A percentile compares a stretch with the other conserved stretches of the same genome.
Evolutionary conservation across 495 filamentous ascomycete species (phyloP).

Genomic region (Chaetomium tenue): DNA sequence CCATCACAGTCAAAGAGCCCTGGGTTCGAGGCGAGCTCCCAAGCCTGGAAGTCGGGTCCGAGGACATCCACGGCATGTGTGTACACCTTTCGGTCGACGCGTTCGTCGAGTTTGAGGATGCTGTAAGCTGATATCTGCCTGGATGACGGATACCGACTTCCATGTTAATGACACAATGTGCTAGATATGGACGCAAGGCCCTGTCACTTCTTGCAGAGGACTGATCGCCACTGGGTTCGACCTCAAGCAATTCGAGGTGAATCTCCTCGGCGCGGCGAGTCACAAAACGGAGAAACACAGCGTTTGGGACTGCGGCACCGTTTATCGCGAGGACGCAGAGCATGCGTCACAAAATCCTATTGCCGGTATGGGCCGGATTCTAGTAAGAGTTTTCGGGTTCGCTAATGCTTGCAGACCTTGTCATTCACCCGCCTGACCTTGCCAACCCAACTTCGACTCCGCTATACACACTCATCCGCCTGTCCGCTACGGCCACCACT

Average conservation of each 20-base stretch:
- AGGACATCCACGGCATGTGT: conserved; percentile 42
- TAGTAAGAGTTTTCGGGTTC: background rate
- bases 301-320: conserved; percentile 40
- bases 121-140: conserved; percentile 28
- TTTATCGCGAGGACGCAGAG: conserved; percentile 30
- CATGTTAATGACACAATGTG: conserved; percentile 21
- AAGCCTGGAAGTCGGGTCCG: conserved; percentile 29
- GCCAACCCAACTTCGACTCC: conserved; percentile 32
- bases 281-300: conserved; percentile 29
- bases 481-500: conserved; percentile 47
- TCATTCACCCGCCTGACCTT: conserved; percentile 44
- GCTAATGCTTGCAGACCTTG: conserved; percentile 35
- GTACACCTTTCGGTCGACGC: conserved; percentile 44
- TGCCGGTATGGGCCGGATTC: conserved; percentile 32
- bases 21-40: conserved; percentile 30
- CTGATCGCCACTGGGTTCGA: conserved; percentile 43
- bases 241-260: conserved; percentile 41
- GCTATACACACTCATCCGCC: conserved; percentile 45
- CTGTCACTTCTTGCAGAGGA: conserved; percentile 39
- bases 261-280: conserved; percentile 25
- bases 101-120: conserved; percentile 50
- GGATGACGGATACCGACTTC: background rate
- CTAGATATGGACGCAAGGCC: conserved; percentile 40
- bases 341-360: conserved; percentile 42
- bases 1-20: conserved; percentile 33